Evolutionary conservation across 805 yeast genomes (phyloP).

Genomic region (Pichia rugopelliculosa): DNA sequence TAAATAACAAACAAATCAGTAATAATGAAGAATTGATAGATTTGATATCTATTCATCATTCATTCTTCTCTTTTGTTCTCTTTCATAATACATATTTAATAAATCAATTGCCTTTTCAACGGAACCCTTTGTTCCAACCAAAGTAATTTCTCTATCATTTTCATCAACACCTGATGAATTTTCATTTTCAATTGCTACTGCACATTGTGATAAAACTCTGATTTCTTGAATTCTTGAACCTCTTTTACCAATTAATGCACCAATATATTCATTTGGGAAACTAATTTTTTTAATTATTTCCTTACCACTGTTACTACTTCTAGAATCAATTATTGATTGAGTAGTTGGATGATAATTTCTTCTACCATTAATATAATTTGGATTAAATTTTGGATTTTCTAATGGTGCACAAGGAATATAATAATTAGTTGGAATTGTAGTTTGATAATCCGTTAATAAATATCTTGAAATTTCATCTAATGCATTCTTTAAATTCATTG

Average conservation of each 20-base stretch:
- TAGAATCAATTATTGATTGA: neutral
- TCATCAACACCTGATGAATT: slow-evolving; percentile 37
- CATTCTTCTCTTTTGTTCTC: slow-evolving; percentile 38
- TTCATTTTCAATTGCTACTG: slow-evolving; percentile 65
- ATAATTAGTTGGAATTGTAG: slow-evolving; percentile 54
- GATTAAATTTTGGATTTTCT: slow-evolving; percentile 6
- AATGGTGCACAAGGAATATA: slow-evolving; percentile 43
- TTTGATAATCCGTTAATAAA: slow-evolving; percentile 65
- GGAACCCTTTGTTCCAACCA: slow-evolving; percentile 51
- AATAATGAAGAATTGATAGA: neutral
- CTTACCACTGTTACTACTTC: slow-evolving; percentile 18
- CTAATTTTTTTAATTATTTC: slow-evolving; percentile 37
- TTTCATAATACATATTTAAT: slow-evolving; percentile 50
- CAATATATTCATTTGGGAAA: slow-evolving; percentile 78
- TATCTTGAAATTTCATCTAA: slow-evolving; percentile 58
- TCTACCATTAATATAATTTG: slow-evolving; percentile 3
- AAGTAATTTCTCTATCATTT: slow-evolving; percentile 61
- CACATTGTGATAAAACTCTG: slow-evolving; percentile 69
- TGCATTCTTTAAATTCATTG: slow-evolving; percentile 52
- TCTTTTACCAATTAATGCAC: slow-evolving; percentile 81
- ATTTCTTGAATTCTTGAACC: slow-evolving; percentile 85
- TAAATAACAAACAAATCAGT: slow-evolving; percentile 1
- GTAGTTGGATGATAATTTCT: slow-evolving; percentile 4
- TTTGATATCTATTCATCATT: slow-evolving; percentile 7
- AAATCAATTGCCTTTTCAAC: slow-evolving; percentile 51